A percentile compares a stretch with the other conserved stretches of the same genome.
These are phyloP conservation scores for Candida alai DNA, from an alignment of 805 yeast species.

Conservation along the genomic window DNA sequence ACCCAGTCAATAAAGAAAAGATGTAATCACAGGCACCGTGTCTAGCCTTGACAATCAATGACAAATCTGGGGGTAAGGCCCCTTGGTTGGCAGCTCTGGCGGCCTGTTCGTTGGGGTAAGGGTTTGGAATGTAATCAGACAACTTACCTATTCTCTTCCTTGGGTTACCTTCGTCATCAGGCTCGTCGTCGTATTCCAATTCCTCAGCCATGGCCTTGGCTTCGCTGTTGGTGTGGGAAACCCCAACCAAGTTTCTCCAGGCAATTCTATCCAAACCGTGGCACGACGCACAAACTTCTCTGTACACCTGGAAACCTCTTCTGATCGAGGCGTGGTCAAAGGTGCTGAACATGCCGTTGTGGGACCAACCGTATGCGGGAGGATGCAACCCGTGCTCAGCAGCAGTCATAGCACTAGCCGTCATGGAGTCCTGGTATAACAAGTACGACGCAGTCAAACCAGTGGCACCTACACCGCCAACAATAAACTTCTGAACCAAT, in stretches of 20 bases:
- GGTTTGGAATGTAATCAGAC: slow-evolving; percentile 92
- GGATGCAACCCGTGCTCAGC: slow-evolving; percentile 99
- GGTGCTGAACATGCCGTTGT: slow-evolving; percentile 84
- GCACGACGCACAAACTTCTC: slow-evolving; percentile 98
- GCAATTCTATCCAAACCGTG: slow-evolving; percentile 96
- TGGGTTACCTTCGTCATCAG: slow-evolving; percentile 95
- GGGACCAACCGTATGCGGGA: slow-evolving; percentile 90
- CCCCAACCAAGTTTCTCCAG: slow-evolving; percentile 98
- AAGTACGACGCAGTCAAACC: slow-evolving; percentile 80
- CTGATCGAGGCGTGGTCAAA: slow-evolving; percentile 95
- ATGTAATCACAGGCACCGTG: slow-evolving; percentile 97
- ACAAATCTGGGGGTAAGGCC: slow-evolving; percentile 97
- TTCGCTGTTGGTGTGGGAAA: slow-evolving; percentile 86
- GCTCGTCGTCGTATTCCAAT: slow-evolving; percentile 95
- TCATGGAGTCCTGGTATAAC: slow-evolving; percentile 76
- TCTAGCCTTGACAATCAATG: slow-evolving; percentile 96
- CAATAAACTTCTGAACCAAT: slow-evolving; percentile 47
- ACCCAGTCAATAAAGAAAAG: slow-evolving; percentile 92
- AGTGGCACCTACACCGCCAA: slow-evolving; percentile 65
- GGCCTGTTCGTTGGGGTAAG: slow-evolving; percentile 97
- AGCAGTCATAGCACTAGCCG: slow-evolving; percentile 95
- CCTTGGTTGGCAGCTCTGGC: slow-evolving; percentile 99
- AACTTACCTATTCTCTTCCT: slow-evolving; percentile 97
- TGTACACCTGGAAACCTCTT: slow-evolving; percentile 98
- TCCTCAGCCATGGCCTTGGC: slow-evolving; percentile 93